Base-by-base conservation (phyloP, 495 filamentous ascomycete genomes). In the Pseudomonodictys pantanalensis region DNA sequence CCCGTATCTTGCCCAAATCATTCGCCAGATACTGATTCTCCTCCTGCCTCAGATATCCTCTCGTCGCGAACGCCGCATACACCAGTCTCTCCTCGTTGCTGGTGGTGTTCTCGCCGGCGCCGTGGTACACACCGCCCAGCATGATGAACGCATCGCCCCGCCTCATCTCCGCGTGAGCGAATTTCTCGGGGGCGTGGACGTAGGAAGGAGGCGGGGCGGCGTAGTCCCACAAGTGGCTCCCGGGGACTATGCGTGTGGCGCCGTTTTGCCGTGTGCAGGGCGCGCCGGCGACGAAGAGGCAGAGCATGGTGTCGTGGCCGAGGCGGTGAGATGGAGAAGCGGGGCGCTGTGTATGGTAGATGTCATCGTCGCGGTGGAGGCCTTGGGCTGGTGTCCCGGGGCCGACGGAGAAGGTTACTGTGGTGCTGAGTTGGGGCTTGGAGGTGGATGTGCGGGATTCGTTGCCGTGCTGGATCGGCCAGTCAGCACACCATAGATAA, bases 1-100 rank as follows among this genome's bases (percentile, higher is more conserved):
- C 61, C 56, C 64, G 68, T 8, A 72, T 66, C 7, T 65, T 64
- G 33, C 72, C 69, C 6, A 67, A 18, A 15, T 66, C 51, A 51
- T 70, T 71, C 8, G 59, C 62, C 30, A 75, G 53, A 48, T 69
- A 72, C n/a, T n/a, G n/a, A n/a, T n/a, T n/a, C n/a, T n/a, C n/a
- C n/a, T n/a, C n/a, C n/a, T n/a, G n/a, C 43, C 75, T 62, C 38
- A 75, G 62, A 42, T 65, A 72, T 6, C 74, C 74, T 4, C 68
- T 67, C 1, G 64, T 69, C 7, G 64, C 63, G 60, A 76, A 78
- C 33, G 69, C 68, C 5, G 64, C 54, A 55, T 70, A 73, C 0
- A 75, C 67, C 7, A 69, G 64, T 10, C 72, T 58, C 17, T 63
- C 66, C 58, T 68, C 65, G 39, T 56, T 54, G 25, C 47, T 52